These are phyloP conservation scores for Phytopythium aichiense DNA, from an alignment of 352 stramenopile species.

Conservation along the genomic window DNA sequence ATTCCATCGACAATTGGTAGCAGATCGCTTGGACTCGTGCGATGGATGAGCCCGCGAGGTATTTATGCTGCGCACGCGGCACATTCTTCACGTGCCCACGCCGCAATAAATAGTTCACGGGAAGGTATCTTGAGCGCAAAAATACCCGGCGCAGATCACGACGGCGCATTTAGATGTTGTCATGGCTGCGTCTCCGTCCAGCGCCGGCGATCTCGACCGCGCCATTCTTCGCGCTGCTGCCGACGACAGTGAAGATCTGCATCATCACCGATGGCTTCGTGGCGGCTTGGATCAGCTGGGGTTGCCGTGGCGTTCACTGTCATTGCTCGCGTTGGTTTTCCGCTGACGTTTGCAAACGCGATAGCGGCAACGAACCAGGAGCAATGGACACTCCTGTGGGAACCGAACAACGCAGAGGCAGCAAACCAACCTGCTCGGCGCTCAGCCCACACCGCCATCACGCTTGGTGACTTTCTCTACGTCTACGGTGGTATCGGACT, in stretches of 20 bases:
- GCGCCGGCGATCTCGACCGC: not conserved
- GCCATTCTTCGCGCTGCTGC: not conserved
- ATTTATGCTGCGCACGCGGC: not conserved
- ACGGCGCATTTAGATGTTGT: not conserved
- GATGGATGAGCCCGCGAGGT: not conserved
- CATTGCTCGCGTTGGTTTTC: not conserved
- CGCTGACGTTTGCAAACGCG: not conserved
- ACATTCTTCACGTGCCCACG: not conserved
- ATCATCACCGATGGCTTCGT: not conserved
- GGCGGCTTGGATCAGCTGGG: not conserved
- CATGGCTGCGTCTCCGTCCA: not conserved
- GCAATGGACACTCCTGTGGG: conserved; percentile 57
- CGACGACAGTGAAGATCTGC: not conserved
- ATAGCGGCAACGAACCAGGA: conserved; percentile 2
- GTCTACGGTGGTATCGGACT: conserved; percentile 57
- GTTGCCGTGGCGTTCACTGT: not conserved
- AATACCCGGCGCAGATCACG: not conserved
- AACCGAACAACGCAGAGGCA: conserved; percentile 12
- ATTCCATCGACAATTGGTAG: not conserved
- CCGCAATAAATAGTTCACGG: not conserved
- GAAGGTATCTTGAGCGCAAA: not conserved
- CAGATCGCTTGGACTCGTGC: not conserved
- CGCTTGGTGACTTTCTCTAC: conserved; percentile 50
- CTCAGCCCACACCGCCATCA: conserved; percentile 45
- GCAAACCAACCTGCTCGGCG: conserved; percentile 35